These are phyloP conservation scores for Backusella australiensis DNA, from an alignment of 192 early-diverging fungal species.

Conservation along the genomic window DNA sequence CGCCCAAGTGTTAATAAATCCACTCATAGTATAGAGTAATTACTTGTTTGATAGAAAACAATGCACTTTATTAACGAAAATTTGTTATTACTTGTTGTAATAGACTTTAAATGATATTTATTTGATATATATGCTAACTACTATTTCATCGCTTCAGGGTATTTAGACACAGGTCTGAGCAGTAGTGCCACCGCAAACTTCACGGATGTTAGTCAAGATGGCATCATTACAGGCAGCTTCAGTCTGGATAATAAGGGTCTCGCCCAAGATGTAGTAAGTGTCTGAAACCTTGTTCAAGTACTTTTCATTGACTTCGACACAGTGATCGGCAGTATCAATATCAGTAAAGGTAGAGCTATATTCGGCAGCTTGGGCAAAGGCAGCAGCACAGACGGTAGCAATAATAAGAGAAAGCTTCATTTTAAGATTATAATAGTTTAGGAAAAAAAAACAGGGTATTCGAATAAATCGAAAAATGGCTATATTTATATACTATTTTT, in stretches of 20 bases:
- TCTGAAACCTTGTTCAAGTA: background rate
- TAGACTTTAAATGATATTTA: background rate
- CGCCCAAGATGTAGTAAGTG: background rate
- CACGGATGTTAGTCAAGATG: background rate
- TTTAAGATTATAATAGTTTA: background rate
- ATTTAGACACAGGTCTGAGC: background rate
- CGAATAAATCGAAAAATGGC: background rate
- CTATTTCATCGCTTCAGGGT: background rate
- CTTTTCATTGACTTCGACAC: background rate
- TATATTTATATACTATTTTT: background rate
- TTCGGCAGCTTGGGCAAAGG: background rate
- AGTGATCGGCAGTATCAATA: background rate
- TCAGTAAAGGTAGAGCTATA: background rate
- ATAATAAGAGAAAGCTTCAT: background rate
- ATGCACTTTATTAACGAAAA: background rate
- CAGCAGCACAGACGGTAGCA: background rate
- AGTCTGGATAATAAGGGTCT: background rate
- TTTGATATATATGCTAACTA: background rate
- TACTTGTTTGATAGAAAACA: background rate
- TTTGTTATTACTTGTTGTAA: background rate
- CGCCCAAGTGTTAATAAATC: background rate
- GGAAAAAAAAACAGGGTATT: background rate
- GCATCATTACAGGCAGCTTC: background rate
- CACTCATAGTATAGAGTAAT: background rate
- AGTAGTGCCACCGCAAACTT: background rate